phyloP scores from a whole-genome alignment of 495 filamentous ascomycete genomes.

The Hypoxylon perforatum region DNA sequence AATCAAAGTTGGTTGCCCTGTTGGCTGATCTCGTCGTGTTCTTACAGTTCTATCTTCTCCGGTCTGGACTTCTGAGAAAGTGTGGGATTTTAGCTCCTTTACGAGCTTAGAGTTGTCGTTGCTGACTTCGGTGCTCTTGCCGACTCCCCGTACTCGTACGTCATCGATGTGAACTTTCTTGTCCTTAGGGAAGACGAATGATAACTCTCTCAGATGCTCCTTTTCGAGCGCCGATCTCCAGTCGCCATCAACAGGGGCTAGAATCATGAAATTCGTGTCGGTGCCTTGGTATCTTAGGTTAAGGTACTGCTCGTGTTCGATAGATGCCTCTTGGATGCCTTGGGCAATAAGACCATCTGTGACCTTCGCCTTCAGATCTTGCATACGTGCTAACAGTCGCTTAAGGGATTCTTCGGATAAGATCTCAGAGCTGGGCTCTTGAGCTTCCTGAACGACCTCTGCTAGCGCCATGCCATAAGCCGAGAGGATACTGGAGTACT shows the following conservation, averaged over 20 bases:
- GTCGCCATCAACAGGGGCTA: slow-evolving; percentile 65
- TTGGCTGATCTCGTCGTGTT: slow-evolving; percentile 49
- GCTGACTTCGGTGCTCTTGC: slow-evolving; percentile 70
- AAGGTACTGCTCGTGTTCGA: slow-evolving; percentile 84
- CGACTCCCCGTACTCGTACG: slow-evolving; percentile 87
- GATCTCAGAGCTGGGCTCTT: slow-evolving; percentile 83
- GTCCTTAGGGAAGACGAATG: slow-evolving; percentile 56
- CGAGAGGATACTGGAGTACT: slow-evolving; percentile 93
- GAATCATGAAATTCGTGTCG: slow-evolving; percentile 91
- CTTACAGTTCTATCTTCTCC: slow-evolving; percentile 72
- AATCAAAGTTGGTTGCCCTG: too few species aligned
- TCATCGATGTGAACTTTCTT: slow-evolving; percentile 76
- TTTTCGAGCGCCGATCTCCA: slow-evolving; percentile 78
- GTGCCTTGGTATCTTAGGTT: slow-evolving; percentile 91
- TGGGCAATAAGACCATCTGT: slow-evolving; percentile 69
- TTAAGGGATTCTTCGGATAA: slow-evolving; percentile 67
- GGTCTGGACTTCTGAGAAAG: slow-evolving; percentile 61
- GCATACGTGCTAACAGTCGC: slow-evolving; percentile 69
- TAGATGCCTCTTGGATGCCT: slow-evolving; percentile 70
- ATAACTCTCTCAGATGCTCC: slow-evolving; percentile 77
- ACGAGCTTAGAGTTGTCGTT: slow-evolving; percentile 52
- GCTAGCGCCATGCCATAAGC: slow-evolving; percentile 97
- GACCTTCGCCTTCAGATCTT: slow-evolving; percentile 75
- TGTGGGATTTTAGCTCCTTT: slow-evolving; percentile 70
- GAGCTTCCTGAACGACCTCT: slow-evolving; percentile 91